A percentile compares a stretch with the other conserved stretches of the same genome.
Conservation (phyloP, 2,329 filamentous ascomycete species). For the Alternaria angustiovoidea region DNA sequence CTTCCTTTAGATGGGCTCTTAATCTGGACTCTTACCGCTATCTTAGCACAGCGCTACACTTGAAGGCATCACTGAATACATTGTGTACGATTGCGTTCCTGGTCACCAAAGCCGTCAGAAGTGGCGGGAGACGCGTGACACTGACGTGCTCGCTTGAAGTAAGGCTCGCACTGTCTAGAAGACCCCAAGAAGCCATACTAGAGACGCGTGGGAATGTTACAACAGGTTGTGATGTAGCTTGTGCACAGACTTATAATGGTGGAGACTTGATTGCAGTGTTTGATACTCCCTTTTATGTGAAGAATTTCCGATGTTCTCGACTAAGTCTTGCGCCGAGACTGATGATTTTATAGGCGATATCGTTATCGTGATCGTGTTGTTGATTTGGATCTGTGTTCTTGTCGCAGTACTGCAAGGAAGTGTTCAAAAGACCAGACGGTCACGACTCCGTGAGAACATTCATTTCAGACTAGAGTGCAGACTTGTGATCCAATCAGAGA, state of each 20-base stretch:
- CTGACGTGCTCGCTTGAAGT: slow-evolving; percentile 3
- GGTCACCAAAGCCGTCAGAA: slow-evolving; percentile 8
- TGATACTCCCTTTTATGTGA: background rate
- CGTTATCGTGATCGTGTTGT: background rate
- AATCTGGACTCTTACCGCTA: slow-evolving; percentile 29
- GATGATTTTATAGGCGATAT: background rate
- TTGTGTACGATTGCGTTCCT: slow-evolving; percentile 18
- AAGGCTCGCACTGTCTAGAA: slow-evolving; percentile 9
- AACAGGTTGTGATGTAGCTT: slow-evolving; percentile 7
- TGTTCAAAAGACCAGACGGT: background rate
- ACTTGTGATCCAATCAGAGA: background rate
- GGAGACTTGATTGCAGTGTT: background rate
- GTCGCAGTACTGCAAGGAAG: background rate
- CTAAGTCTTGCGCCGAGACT: background rate
- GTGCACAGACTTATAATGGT: slow-evolving; percentile 3
- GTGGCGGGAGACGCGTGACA: slow-evolving; percentile 9
- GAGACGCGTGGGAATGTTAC: slow-evolving; percentile 9
- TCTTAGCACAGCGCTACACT: slow-evolving; percentile 21
- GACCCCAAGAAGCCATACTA: slow-evolving; percentile 16
- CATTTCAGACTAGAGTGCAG: background rate
- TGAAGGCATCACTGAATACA: slow-evolving; percentile 15
- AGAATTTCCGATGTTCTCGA: background rate
- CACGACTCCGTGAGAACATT: background rate
- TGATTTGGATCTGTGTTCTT: background rate
- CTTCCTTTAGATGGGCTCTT: slow-evolving; percentile 73